These are phyloP conservation scores for Hypsizygus ulmarius DNA, from an alignment of 1,284 basidiomycete species.

Conservation along the genomic window DNA sequence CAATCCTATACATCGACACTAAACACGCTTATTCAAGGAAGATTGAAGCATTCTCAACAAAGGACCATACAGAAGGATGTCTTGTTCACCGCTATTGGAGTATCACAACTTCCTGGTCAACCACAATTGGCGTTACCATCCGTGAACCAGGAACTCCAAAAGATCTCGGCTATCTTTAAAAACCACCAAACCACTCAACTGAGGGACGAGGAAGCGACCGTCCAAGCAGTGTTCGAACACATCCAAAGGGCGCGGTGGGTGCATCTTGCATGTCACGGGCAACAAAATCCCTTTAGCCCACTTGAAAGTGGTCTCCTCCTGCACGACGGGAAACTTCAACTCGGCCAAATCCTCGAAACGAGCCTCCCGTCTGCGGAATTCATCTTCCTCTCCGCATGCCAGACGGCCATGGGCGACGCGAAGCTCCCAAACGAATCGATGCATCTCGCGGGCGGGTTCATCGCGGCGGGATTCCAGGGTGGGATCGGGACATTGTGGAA, in stretches of 20 bases:
- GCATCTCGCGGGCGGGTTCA: slow-evolving; percentile 33
- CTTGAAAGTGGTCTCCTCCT: slow-evolving; percentile 16
- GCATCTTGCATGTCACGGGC: slow-evolving; percentile 20
- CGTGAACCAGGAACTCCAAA: slow-evolving; percentile 4
- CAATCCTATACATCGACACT: slow-evolving; percentile 16
- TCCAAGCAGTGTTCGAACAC: slow-evolving; percentile 7
- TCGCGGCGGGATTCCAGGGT: slow-evolving; percentile 32
- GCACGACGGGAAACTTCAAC: slow-evolving; percentile 12
- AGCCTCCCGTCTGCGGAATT: slow-evolving; percentile 14
- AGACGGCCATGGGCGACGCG: slow-evolving; percentile 30
- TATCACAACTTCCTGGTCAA: slow-evolving; percentile 2
- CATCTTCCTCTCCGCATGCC: slow-evolving; percentile 32
- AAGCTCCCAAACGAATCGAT: slow-evolving; percentile 25
- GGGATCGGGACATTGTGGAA: slow-evolving; percentile 35
- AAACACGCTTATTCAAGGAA: slow-evolving; percentile 8
- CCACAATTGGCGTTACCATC: background rate
- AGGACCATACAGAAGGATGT: background rate
- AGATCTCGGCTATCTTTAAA: background rate
- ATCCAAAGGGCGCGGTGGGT: slow-evolving; percentile 12
- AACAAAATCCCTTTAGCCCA: slow-evolving; percentile 15
- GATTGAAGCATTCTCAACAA: background rate
- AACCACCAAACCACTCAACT: background rate
- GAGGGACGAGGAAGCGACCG: slow-evolving; percentile 6
- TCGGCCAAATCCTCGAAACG: slow-evolving; percentile 10
- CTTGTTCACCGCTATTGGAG: slow-evolving; percentile 4